phyloP scores from a whole-genome alignment of 2,329 filamentous ascomycete genomes.

The Ophiostoma ips region DNA sequence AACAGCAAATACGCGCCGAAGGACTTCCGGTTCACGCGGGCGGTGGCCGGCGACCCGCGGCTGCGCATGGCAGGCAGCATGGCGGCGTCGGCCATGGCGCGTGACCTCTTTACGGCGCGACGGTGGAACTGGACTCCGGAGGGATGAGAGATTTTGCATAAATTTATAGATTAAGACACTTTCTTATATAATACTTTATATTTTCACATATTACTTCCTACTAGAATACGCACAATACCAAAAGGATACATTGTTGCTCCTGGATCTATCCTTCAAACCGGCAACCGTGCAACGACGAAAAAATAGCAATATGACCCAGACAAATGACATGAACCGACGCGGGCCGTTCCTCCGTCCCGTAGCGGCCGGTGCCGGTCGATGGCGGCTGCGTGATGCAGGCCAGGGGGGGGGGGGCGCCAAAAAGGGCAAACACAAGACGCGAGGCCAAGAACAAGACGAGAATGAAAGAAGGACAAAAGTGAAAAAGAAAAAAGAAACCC shows the following conservation, averaged over 20 bases:
- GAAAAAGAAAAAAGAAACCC: not conserved
- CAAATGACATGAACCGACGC: not conserved
- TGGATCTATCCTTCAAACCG: slow-evolving; percentile 7
- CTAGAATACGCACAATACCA: not conserved
- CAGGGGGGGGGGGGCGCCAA: not conserved
- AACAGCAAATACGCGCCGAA: not conserved
- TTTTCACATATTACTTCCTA: not conserved
- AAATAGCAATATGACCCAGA: not conserved
- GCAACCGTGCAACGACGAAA: not conserved
- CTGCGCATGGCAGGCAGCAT: slow-evolving; percentile 35
- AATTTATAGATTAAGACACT: too few species aligned
- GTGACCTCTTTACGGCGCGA: slow-evolving; percentile 39
- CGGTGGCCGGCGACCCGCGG: slow-evolving; percentile 35
- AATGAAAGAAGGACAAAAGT: not conserved
- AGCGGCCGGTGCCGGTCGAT: not conserved
- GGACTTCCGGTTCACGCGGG: slow-evolving; percentile 36
- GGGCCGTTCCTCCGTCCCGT: not conserved
- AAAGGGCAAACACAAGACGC: not conserved
- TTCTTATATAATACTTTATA: not conserved
- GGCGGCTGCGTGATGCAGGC: too few species aligned
- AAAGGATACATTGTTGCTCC: slow-evolving; percentile 5
- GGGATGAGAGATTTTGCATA: slow-evolving; percentile 13
- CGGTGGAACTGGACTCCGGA: slow-evolving; percentile 49
- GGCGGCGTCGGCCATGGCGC: slow-evolving; percentile 36
- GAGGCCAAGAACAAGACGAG: not conserved